Evolutionary conservation across 2,329 filamentous ascomycete genomes (phyloP), one percentile per base, ranked within the genome.

Genomic region (Xylogone sp.): DNA sequence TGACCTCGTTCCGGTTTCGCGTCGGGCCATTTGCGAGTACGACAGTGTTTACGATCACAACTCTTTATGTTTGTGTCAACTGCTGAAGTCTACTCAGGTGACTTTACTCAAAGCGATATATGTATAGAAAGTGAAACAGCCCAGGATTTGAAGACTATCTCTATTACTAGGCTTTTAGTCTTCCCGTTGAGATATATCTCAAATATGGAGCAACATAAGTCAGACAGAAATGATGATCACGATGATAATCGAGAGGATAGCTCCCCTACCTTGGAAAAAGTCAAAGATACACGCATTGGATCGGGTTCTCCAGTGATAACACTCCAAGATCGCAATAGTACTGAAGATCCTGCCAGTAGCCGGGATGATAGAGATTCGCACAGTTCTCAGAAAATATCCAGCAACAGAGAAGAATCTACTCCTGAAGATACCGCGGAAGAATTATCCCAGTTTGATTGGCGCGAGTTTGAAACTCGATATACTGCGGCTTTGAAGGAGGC

Each of bases 381-480:
- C 24, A 27, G 10, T 27, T 27, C 24, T 27, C 24, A 27, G 24
- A 27, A 27, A 16, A n/a, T 8, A 24, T 8, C 21, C 47, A 46
- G 7, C 21, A 34, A 16, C 16, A 19, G 18, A 4, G 3, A 88
- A 95, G 64, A 75, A 75, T 45, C 75, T 79, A 31, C 73, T 92
- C 45, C 72, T 87, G 48, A 74, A 19, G 46, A 58, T 43, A 21
- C 51, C 21, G 29, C 45, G 27, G 20, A 19, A 12, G 54, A 55
- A 8, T 29, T 65, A 13, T 72, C 44, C 49, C 71, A 63, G 0
- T 90, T 88, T 62, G 82, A 92, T 68, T 96, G 91, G 91, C 75
- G 84, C 2, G 79, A 86, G n/a, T 84, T 96, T 27, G 78, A 91
- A 67, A 65, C 73, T 1, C 81, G 82, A 42, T 96, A 91, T 60